Conservation (phyloP, 768 basidiomycete species). For the Udeniomyces megalosporus region DNA sequence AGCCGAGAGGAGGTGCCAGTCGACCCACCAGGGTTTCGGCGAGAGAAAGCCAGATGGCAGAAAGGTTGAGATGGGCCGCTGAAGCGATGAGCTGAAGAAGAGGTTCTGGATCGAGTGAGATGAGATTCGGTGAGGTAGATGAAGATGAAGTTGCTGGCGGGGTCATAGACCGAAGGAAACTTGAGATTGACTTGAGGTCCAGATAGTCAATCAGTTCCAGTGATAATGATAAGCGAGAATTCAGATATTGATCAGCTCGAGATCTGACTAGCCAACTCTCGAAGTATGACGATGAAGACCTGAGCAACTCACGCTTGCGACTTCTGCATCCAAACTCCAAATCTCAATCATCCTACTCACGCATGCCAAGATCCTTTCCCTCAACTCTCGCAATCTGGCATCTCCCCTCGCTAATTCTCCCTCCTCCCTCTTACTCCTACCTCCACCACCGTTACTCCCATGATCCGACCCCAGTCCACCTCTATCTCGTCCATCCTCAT, state of each 20-base stretch:
- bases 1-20: conserved; percentile 49
- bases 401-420: conserved; percentile 39
- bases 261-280: too few species aligned
- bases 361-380: conserved; percentile 48
- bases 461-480: conserved; percentile 12
- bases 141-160: conserved; percentile 33
- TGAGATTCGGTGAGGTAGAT: conserved; percentile 52
- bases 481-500: conserved; percentile 33
- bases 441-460: conserved; percentile 42
- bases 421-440: conserved; percentile 28
- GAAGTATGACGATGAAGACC: too few species aligned
- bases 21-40: conserved; percentile 66
- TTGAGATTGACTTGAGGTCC: conserved; percentile 54
- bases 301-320: conserved; percentile 48
- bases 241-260: too few species aligned
- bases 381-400: conserved; percentile 34
- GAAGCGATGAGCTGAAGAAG: conserved; percentile 32
- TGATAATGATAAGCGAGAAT: too few species aligned
- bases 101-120: conserved; percentile 66
- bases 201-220: background rate
- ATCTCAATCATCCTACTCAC: conserved; percentile 48
- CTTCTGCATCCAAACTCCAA: conserved; percentile 63
- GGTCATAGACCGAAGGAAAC: conserved; percentile 72
- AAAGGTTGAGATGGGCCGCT: conserved; percentile 24
- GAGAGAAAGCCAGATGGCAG: conserved; percentile 58